Evolutionary conservation across 139 green algal species (phyloP), one percentile per base, ranked within the genome.

Genomic region (Chlamydomonas eustigma): DNA sequence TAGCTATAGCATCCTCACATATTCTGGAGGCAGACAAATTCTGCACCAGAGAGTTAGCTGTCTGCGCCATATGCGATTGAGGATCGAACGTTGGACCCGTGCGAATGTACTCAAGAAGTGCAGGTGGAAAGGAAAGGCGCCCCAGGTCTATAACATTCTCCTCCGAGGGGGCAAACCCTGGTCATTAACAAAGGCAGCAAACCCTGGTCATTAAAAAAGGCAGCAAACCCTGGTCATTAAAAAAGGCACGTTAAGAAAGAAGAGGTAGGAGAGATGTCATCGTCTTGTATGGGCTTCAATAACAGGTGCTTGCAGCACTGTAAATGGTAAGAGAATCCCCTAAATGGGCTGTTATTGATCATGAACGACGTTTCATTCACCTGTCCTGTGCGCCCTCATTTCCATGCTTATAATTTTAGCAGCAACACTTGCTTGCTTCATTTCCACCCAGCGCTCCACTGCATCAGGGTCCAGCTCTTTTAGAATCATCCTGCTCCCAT

Each of bases 391-490:
- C 22, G 50, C 51, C 38, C 44, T 39, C 78, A 83, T 83, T 72
- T 83, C 39, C 33, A 58, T 63, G 0, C 39, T 65, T 28, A 78
- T 68, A 39, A 78, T 64, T 36, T 52, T 71, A 1, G 34, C 66
- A 3, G 72, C 64, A 44, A 77, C 69, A 51, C 63, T 32, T 25
- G 66, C 75, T 66, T 75, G 69, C 74, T 79, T 79, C 5, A 38
- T 64, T 28, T 79, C 74, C 74, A 79, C 34, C 74, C 74, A 79
- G 2, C 39, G 38, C 75, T 84, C 78, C 74, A 86, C 81, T 32
- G 69, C 78, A 0, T 79, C 78, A 0, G 71, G 24, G 64, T 86
- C 81, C 64, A 86, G 81, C 75, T 80, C 44, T 0, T 64, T 66
- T 38, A 86, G 71, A 24, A 64, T 51, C 35, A 86, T 73, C 28